phyloP scores from a whole-genome alignment of 2,329 filamentous ascomycete species.

The Metarhizium rileyi region DNA sequence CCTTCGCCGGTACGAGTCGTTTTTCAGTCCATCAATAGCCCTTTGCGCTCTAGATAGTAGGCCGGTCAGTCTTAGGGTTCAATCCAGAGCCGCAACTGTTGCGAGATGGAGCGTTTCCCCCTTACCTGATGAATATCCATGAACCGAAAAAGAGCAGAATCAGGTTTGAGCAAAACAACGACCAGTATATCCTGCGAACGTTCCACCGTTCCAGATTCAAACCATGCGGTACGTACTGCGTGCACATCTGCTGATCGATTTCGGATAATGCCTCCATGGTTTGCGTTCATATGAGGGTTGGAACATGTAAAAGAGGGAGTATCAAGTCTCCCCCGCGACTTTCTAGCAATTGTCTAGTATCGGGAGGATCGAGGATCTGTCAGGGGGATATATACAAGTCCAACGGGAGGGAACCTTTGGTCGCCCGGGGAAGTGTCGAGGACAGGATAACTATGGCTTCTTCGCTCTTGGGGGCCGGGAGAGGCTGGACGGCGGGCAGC shows the following conservation, averaged over 20 bases:
- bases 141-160: constrained; percentile 34
- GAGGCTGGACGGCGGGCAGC: too few relatives aligned
- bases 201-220: constrained; percentile 29
- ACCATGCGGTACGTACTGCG: constrained; percentile 34
- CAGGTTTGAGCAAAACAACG: constrained; percentile 33
- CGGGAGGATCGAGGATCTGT: too few relatives aligned
- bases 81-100: neutral
- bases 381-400: too few relatives aligned
- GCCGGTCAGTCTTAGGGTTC: neutral
- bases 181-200: constrained; percentile 38
- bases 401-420: too few relatives aligned
- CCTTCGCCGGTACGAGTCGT: constrained; percentile 21
- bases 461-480: too few relatives aligned
- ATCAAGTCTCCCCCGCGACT: too few relatives aligned
- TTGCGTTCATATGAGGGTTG: neutral
- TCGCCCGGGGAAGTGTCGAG: too few relatives aligned
- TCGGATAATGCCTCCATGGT: constrained; percentile 1
- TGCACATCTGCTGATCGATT: constrained; percentile 22
- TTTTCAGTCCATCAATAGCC: constrained; percentile 26
- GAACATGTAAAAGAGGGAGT: too few relatives aligned
- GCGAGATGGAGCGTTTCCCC: neutral
- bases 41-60: constrained; percentile 22
- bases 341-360: too few relatives aligned
- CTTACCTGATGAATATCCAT: constrained; percentile 30
- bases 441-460: too few relatives aligned